Evolutionary conservation across 306 rosid species (phyloP), one percentile per base, ranked within the genome.

Genomic region (Cucumis cinereus): DNA sequence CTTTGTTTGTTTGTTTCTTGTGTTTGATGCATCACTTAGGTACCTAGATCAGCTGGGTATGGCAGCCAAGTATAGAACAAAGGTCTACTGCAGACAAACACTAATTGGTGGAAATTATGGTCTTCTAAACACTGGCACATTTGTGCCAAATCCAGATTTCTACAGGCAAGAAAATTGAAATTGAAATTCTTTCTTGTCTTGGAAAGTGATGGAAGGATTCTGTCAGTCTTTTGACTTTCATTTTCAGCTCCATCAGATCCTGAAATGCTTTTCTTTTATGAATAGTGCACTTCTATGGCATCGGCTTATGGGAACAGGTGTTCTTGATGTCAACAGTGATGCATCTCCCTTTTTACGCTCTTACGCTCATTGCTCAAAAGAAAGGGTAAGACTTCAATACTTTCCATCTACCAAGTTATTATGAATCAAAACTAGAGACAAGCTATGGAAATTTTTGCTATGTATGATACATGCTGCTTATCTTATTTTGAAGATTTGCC

Each of bases 11-110:
- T 60, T 78, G 7, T 30, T 47, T 13, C 49, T 77, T 64, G 23
- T 77, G n/a, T 45, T 28, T 66, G 64, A 20, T 66, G 9, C 36
- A 35, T 64, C 17, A 19, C 61, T 78, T 59, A 94, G 99, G 99
- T 94, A 92, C 93, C 85, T 94, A 36, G 99, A 94, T 89, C 96
- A 94, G 87, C 94, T 94, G 77, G 99, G 96, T 83, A 80, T 94
- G 89, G 86, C 99, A 50, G 85, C 99, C 20, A 90, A 71, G 81
- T 86, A 89, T 86, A 84, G 75, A 82, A 82, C 95, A 10, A 88
- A 86, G 79, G 99, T 86, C 67, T 94, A 94, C 81, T 94, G 99
- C 85, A 89, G 99, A 62, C 99, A 94, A 76, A 82, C 93, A 74
- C 81, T 94, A 77, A 82, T 94, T 78, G 99, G 99, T 49, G 99